These are phyloP conservation scores for Musa schizocarpa DNA, from an alignment of 176 grass and related monocot species.

Conservation along the genomic window DNA sequence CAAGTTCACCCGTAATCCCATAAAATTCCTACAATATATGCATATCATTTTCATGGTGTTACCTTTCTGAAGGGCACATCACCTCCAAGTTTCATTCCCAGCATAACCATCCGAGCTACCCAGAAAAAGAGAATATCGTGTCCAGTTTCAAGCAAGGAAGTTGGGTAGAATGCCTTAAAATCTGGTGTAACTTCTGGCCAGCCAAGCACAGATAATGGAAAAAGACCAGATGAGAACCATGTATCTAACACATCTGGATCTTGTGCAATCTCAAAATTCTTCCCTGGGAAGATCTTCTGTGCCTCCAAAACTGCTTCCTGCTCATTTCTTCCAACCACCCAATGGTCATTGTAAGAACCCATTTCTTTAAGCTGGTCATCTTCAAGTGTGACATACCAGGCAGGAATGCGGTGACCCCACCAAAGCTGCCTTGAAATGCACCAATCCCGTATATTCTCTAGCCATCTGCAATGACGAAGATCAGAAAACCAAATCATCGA, in stretches of 20 bases:
- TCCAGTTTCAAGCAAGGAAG: conserved; percentile 78
- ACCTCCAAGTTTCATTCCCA: conserved; percentile 78
- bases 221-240: conserved; percentile 90
- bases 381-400: conserved; percentile 72
- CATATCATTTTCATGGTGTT: neutral
- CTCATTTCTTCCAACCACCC: conserved; percentile 90
- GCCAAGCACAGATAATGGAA: conserved; percentile 72
- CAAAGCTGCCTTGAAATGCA: conserved; percentile 88
- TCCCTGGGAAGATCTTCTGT: conserved; percentile 49
- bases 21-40: neutral
- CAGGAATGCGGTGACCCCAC: conserved; percentile 86
- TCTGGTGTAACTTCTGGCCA: conserved; percentile 74
- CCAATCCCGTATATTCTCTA: conserved; percentile 92
- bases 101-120: conserved; percentile 95
- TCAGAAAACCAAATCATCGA: neutral
- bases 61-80: conserved; percentile 87
- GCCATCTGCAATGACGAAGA: conserved; percentile 47
- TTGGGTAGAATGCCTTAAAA: conserved; percentile 73
- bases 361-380: conserved; percentile 49
- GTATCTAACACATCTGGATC: conserved; percentile 95
- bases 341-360: conserved; percentile 57
- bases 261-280: conserved; percentile 47
- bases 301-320: conserved; percentile 49
- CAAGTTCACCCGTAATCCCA: neutral
- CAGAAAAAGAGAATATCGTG: conserved; percentile 88